These are phyloP conservation scores for Pistacia integerrima DNA, from an alignment of 345 rosid genomes.

Conservation along the genomic window DNA sequence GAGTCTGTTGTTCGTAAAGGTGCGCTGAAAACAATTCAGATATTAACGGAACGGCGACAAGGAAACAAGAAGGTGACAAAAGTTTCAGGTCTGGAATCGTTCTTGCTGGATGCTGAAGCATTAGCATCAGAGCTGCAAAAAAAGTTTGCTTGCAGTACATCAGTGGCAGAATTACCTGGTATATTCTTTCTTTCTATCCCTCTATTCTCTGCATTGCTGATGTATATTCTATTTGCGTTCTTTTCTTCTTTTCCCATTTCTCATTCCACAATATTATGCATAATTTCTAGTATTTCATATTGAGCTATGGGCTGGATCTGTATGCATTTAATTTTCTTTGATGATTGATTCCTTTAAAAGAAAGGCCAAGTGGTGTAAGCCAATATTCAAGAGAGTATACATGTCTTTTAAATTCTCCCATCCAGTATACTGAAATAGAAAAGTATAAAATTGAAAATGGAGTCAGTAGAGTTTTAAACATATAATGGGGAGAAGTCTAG, in stretches of 20 bases:
- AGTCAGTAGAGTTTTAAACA: too few relatives aligned
- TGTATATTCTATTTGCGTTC: not conserved
- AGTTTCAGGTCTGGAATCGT: constrained; percentile 74
- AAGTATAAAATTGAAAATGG: too few relatives aligned
- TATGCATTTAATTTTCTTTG: too few relatives aligned
- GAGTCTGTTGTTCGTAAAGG: constrained; percentile 86
- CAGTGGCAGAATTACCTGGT: constrained; percentile 87
- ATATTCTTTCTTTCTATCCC: not conserved
- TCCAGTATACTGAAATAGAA: too few relatives aligned
- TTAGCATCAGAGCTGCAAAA: constrained; percentile 96
- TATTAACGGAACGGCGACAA: constrained; percentile 85
- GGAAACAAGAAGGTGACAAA: constrained; percentile 94
- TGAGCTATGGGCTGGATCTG: not conserved
- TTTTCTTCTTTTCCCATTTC: not conserved
- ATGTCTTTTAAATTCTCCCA: not conserved
- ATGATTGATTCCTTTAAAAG: not conserved
- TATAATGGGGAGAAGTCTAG: too few relatives aligned
- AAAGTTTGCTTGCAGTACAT: constrained; percentile 93
- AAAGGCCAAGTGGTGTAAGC: not conserved
- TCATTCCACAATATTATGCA: not conserved
- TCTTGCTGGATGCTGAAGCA: constrained; percentile 80
- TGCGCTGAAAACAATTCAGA: constrained; percentile 73
- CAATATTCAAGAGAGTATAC: not conserved
- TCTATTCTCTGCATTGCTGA: not conserved
- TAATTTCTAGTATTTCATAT: not conserved